These are phyloP conservation scores for Neurospora cerealis DNA, from an alignment of 495 filamentous ascomycete genomes.

Conservation along the genomic window DNA sequence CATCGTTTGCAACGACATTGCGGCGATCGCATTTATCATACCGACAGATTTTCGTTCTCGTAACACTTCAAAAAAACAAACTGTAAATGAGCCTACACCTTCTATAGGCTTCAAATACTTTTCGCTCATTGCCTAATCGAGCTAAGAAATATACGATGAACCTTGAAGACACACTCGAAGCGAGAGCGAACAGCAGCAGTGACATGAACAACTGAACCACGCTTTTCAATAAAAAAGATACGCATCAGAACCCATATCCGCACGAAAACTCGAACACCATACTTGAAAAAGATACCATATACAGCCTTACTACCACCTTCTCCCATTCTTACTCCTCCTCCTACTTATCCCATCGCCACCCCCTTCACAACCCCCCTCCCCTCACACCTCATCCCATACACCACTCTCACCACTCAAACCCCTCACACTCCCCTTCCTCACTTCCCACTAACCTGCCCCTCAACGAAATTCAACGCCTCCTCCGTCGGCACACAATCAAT, in stretches of 20 bases:
- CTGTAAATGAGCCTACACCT: too few species aligned
- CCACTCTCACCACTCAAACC: not conserved
- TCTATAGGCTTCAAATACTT: too few species aligned
- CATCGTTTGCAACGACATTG: too few species aligned
- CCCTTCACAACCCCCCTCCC: too few species aligned
- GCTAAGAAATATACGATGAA: too few species aligned
- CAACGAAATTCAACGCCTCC: conserved; percentile 87
- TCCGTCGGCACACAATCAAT: conserved; percentile 83
- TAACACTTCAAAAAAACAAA: too few species aligned
- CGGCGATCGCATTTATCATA: too few species aligned
- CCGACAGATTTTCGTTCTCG: too few species aligned
- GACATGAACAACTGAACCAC: not conserved
- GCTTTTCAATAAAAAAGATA: not conserved
- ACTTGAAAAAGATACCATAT: not conserved
- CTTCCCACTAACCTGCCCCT: conserved; percentile 47
- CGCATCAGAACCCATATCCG: not conserved
- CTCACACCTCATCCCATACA: not conserved
- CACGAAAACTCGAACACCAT: not conserved
- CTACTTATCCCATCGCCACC: too few species aligned
- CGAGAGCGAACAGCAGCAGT: not conserved
- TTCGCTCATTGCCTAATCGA: too few species aligned
- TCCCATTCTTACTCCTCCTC: not conserved
- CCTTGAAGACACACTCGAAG: not conserved
- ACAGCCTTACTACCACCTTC: not conserved
- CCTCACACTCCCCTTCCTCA: not conserved